Conservation (phyloP, 225 moss, liverwort and hornwort genomes). For the Marchantia paleacea region DNA sequence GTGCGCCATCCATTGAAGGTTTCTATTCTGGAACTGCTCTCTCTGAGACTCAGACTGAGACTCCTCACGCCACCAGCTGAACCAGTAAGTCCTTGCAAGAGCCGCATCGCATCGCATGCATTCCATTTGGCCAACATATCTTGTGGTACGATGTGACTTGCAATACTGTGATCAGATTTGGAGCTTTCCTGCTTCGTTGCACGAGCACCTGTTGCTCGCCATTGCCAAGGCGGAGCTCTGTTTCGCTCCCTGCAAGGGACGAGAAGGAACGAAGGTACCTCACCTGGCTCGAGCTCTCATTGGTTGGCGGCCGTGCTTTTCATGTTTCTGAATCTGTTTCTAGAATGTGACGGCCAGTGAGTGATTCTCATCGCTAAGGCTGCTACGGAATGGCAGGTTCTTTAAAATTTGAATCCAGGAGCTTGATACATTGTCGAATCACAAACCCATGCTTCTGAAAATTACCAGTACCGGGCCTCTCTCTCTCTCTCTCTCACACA, state of each 20-base stretch:
- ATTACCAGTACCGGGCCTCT: background rate
- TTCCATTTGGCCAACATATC: background rate
- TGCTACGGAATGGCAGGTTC: no score
- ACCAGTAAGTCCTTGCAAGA: background rate
- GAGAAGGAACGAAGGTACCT: background rate
- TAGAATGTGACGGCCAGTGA: background rate
- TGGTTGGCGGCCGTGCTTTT: background rate
- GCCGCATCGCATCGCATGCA: background rate
- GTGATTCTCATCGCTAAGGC: background rate
- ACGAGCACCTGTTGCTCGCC: background rate
- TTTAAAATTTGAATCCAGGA: background rate
- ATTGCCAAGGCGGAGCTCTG: background rate
- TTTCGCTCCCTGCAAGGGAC: background rate
- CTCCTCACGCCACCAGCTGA: no score
- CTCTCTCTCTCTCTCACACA: background rate
- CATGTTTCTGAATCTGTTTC: background rate
- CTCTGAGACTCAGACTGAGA: background rate
- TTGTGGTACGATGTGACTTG: background rate
- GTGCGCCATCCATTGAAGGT: background rate
- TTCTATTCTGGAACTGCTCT: constrained; percentile 4
- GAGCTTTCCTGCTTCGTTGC: background rate
- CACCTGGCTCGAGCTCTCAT: background rate
- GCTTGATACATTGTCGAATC: background rate
- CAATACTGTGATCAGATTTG: background rate
- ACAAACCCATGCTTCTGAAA: background rate